phyloP scores from a whole-genome alignment of 768 basidiomycete genomes.

The Termitomyces sp. region DNA sequence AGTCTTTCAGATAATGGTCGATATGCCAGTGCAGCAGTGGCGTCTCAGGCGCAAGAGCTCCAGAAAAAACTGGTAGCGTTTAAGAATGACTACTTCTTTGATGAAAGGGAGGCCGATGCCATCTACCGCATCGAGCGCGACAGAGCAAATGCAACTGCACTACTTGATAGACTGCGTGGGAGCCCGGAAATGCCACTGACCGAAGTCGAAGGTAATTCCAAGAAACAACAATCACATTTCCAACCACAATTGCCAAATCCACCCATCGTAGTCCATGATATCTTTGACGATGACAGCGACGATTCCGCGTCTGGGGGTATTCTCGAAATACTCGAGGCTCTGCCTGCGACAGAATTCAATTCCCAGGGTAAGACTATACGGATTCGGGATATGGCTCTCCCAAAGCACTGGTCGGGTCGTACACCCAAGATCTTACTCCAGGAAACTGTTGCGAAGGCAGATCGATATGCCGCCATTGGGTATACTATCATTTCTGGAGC shows the following conservation, averaged over 20 bases:
- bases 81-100: slow-evolving; percentile 65
- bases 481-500: slow-evolving; percentile 61
- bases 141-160: slow-evolving; percentile 37
- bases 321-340: slow-evolving; percentile 67
- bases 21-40: slow-evolving; percentile 18
- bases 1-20: slow-evolving; percentile 31
- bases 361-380: slow-evolving; percentile 46
- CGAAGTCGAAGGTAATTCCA: neutral
- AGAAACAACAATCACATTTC: slow-evolving; percentile 15
- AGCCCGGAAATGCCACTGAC: neutral
- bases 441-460: slow-evolving; percentile 62
- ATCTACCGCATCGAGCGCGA: slow-evolving; percentile 50
- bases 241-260: slow-evolving; percentile 10
- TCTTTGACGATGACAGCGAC: slow-evolving; percentile 50
- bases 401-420: slow-evolving; percentile 79
- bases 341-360: slow-evolving; percentile 53
- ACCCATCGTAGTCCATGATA: slow-evolving; percentile 23
- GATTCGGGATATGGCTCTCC: slow-evolving; percentile 70
- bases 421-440: slow-evolving; percentile 72
- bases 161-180: slow-evolving; percentile 39
- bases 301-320: slow-evolving; percentile 53
- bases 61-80: slow-evolving; percentile 40
- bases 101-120: slow-evolving; percentile 58
- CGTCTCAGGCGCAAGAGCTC: slow-evolving; percentile 31
- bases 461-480: slow-evolving; percentile 70